Conservation (phyloP, 2,329 filamentous ascomycete genomes). For the Stachybotrys elegans region DNA sequence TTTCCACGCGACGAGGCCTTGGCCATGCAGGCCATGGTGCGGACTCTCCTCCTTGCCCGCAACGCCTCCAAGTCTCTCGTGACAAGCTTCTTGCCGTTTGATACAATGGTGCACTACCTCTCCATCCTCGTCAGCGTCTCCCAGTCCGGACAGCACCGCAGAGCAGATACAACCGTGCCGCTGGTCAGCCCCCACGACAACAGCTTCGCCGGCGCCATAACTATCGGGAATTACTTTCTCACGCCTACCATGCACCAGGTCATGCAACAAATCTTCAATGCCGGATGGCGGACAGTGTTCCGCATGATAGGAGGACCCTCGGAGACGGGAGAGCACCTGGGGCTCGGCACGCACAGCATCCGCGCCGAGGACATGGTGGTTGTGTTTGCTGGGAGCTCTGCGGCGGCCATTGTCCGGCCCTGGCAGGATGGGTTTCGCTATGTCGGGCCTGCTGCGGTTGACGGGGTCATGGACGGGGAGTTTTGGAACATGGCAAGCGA, state of each 20-base stretch:
- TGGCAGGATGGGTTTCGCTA: background rate
- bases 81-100: background rate
- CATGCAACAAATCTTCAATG: background rate
- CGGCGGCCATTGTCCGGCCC: background rate
- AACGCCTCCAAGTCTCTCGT: background rate
- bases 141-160: background rate
- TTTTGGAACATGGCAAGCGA: background rate
- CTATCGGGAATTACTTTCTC: background rate
- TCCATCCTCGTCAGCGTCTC: background rate
- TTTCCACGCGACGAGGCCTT: background rate
- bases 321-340: background rate
- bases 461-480: constrained; percentile 2
- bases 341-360: background rate
- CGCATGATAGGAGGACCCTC: background rate
- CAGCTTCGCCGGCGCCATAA: background rate
- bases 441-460: background rate
- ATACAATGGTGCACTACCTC: background rate
- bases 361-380: background rate
- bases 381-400: background rate
- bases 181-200: background rate
- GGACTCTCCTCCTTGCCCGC: background rate
- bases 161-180: background rate
- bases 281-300: background rate
- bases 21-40: background rate
- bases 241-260: background rate